Evolutionary conservation across 441 rosid species (phyloP).

Genomic region (Euphorbia celastroides): DNA sequence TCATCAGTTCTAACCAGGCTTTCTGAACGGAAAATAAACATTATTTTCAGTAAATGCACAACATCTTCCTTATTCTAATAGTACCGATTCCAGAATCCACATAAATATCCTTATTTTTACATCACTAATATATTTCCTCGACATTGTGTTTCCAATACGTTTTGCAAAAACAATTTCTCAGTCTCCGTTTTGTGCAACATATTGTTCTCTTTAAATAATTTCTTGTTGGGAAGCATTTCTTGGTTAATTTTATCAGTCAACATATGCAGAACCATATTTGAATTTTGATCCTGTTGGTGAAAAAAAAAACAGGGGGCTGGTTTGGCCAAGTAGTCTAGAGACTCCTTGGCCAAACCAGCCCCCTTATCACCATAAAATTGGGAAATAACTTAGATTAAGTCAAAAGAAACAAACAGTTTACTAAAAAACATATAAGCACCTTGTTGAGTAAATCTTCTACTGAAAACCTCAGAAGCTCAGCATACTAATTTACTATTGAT

Average conservation of each 20-base stretch:
- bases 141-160: no score
- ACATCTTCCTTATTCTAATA: no score
- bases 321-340: constrained; percentile 25
- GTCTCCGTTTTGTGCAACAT: no score
- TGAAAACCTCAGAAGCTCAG: neutral
- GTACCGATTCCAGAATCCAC: no score
- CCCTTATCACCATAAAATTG: constrained; percentile 9
- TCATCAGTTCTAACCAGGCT: no score
- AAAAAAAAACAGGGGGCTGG: constrained; percentile 31
- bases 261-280: neutral
- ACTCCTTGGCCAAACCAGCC: constrained; percentile 34
- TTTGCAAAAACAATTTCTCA: no score
- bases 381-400: no score
- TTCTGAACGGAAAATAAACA: no score
- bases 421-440: neutral
- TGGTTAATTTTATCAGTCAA: neutral
- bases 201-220: neutral
- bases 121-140: no score
- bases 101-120: no score
- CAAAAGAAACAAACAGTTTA: neutral
- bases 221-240: neutral
- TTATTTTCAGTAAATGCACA: no score
- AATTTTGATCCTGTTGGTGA: neutral
- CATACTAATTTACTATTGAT: neutral
- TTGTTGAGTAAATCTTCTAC: neutral